Base-by-base conservation (phyloP, 1,139 yeast species). In the Suhomyces ambrosiae region DNA sequence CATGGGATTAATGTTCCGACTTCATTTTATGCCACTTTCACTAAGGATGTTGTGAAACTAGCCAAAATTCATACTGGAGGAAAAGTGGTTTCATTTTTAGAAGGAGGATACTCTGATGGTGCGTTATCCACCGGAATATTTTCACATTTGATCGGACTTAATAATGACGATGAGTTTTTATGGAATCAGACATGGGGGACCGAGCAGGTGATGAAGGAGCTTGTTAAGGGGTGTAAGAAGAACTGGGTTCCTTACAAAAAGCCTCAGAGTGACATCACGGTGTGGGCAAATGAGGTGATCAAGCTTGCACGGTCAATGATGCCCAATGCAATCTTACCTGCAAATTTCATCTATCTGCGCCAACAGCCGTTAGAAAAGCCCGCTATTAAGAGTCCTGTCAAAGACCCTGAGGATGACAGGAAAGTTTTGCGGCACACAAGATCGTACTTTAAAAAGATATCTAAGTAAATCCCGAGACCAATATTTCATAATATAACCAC, bases 91-190 rank as follows among this genome's bases (percentile, higher is more conserved):
- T 85, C 95, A 3, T 63, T 87, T 28, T 63, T 87, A 47, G 96
- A 87, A 60, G 96, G 96, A 13, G 96, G 96, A 0, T 87, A 87
- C 55, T 82, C 94, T 1, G 92, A 87, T 52, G 86, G 86, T 2
- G 96, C 96, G 0, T 68, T 87, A 21, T 63, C 84, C 2, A 84
- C 95, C 0, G 96, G 95, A 8, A 79, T 85, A 0, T 85, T 85
- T 54, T 79, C 95, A 6, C 95, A 86, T 56, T 61, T 86, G 42
- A 79, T 83, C 25, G 95, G 94, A 1, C 57, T 83, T 37, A 48
- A 50, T 14, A 76, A 73, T 31, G 68, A 63, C 24, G 71, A 67
- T 29, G 74, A 72, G 27, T 65, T 71, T 33, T 62, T 70, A 24
- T 84, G 89, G 90, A 75, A 79, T 40, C 62, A 66, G 8, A 74